Evolutionary conservation across 805 yeast species (phyloP).

Genomic region (Saccharomycopsis vini): DNA sequence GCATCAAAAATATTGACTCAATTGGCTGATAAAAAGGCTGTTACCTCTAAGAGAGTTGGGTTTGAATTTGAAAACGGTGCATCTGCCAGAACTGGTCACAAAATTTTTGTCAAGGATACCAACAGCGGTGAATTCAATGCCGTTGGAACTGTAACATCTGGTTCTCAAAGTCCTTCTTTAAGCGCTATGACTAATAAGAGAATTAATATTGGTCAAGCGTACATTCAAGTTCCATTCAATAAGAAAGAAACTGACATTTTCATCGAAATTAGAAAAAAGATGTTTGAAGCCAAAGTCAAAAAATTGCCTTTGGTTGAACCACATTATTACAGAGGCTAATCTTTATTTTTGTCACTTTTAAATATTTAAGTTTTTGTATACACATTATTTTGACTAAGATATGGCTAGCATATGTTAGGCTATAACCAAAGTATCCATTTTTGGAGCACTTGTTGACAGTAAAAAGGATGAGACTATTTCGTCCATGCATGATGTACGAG

Average conservation of each 20-base stretch:
- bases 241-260: constrained; percentile 68
- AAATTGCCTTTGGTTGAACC: constrained; percentile 81
- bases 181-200: constrained; percentile 36
- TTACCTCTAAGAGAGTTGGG: constrained; percentile 64
- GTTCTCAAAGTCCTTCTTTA: constrained; percentile 58
- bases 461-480: too few species aligned
- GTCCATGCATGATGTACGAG: too few species aligned
- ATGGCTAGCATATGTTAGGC: too few species aligned
- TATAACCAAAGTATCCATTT: too few species aligned
- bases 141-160: constrained; percentile 48
- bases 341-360: too few species aligned
- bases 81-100: constrained; percentile 78
- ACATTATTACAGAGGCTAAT: constrained; percentile 63
- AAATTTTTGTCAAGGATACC: constrained; percentile 45
- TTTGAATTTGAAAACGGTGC: constrained; percentile 66
- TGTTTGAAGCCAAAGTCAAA: constrained; percentile 63
- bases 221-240: constrained; percentile 57
- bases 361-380: too few species aligned
- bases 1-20: constrained; percentile 59
- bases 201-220: constrained; percentile 86
- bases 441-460: too few species aligned
- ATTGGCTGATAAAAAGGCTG: constrained; percentile 52
- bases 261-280: constrained; percentile 77
- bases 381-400: too few species aligned
- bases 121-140: constrained; percentile 36